phyloP scores from a whole-genome alignment of 306 rosid species.

The Pyrus pyrifolia region DNA sequence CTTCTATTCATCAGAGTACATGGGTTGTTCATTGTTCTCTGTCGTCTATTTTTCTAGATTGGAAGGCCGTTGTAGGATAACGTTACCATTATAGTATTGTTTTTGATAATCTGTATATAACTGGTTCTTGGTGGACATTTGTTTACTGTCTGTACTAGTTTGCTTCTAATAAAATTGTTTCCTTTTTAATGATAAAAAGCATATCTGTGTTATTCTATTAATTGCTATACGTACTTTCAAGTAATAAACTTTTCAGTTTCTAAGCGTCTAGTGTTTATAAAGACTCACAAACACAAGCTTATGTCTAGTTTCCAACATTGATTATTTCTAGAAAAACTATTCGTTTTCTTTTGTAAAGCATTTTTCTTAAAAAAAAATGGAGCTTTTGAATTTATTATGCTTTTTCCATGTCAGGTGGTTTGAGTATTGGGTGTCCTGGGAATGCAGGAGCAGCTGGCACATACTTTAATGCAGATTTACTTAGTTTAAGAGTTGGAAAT shows the following conservation, averaged over 20 bases:
- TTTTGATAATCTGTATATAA: no score
- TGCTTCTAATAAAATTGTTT: no score
- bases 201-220: neutral
- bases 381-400: conserved; percentile 12
- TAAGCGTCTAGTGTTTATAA: neutral
- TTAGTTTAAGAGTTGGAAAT: conserved; percentile 83
- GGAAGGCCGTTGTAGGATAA: no score
- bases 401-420: conserved; percentile 66
- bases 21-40: no score
- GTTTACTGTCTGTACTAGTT: no score
- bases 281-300: neutral
- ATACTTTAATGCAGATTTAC: conserved; percentile 82
- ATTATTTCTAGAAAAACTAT: neutral
- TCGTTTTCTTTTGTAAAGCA: neutral
- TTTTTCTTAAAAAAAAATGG: conserved; percentile 1
- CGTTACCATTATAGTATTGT: no score
- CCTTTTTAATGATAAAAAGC: no score
- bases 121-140: no score
- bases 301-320: neutral
- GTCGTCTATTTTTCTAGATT: no score
- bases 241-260: neutral
- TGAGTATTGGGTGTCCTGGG: conserved; percentile 84
- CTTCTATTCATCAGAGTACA: no score
- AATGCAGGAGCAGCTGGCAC: conserved; percentile 99
- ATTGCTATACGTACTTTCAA: neutral